These are phyloP conservation scores for Cadophora gregata DNA, from an alignment of 2,329 filamentous ascomycete species.

Conservation along the genomic window DNA sequence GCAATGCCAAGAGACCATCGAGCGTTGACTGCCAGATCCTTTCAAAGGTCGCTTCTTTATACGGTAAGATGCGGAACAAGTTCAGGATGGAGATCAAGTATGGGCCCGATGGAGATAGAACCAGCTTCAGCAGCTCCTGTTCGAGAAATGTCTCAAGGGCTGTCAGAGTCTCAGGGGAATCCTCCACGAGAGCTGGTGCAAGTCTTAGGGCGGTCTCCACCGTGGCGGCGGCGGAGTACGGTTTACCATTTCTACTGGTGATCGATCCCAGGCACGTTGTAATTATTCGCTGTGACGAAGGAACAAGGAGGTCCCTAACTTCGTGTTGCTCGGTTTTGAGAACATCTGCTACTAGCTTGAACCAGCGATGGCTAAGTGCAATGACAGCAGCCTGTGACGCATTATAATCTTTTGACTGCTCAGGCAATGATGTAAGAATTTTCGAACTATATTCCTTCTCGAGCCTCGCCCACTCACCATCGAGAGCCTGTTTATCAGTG, in stretches of 20 bases:
- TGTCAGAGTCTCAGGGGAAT: slow-evolving; percentile 50
- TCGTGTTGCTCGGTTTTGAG: slow-evolving; percentile 40
- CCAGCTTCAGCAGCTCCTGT: slow-evolving; percentile 61
- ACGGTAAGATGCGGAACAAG: slow-evolving; percentile 54
- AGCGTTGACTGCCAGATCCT: slow-evolving; percentile 47
- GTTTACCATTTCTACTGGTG: slow-evolving; percentile 64
- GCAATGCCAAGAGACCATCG: slow-evolving; percentile 47
- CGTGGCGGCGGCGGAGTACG: slow-evolving; percentile 66
- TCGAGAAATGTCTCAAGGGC: slow-evolving; percentile 58
- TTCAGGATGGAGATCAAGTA: slow-evolving; percentile 71
- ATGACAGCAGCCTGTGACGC: slow-evolving; percentile 73
- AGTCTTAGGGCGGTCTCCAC: slow-evolving; percentile 58
- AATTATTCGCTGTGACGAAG: slow-evolving; percentile 35
- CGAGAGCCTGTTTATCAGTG: slow-evolving; percentile 55
- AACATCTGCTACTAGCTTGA: slow-evolving; percentile 49
- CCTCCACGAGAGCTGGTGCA: slow-evolving; percentile 49
- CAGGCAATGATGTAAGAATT: slow-evolving; percentile 78
- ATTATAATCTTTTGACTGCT: slow-evolving; percentile 78
- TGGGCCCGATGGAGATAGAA: slow-evolving; percentile 71
- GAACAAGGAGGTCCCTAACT: slow-evolving; percentile 25
- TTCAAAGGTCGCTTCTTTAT: slow-evolving; percentile 40
- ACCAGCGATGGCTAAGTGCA: slow-evolving; percentile 71
- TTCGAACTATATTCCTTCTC: slow-evolving; percentile 65
- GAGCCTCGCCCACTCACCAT: slow-evolving; percentile 67
- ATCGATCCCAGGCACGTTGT: slow-evolving; percentile 54